Base-by-base conservation (phyloP, 345 rosid genomes). In the Citrus sp. region DNA sequence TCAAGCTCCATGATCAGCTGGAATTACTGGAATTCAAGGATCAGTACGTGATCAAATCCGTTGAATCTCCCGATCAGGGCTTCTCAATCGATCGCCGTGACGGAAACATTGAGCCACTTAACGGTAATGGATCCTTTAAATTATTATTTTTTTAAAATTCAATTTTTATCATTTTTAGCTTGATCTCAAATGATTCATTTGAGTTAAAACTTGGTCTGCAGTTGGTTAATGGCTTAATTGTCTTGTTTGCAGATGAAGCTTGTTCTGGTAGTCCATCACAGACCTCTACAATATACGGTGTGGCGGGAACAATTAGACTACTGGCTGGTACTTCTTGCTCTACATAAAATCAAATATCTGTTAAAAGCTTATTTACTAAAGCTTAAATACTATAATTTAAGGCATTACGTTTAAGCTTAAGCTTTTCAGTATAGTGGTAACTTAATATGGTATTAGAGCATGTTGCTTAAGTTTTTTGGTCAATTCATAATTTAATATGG, bases 251-350 rank as follows among this genome's bases (percentile, higher is more conserved):
- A 91, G 98, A 87, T 73, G 89, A 73, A 28, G 67, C 67, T 30
- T 70, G 73, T 85, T 78, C 88, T 24, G 92, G 67, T 40, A 80
- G 65, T 72, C 92, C 90, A 9, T 78, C 77, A 24, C 90, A 68
- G 85, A 84, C 87, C 38, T 88, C 92, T 42, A 86, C 79, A 60
- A 88, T 95, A 62, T 91, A 87, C 56, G 99, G 99, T 1, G 95
- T 95, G 12, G 98, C 86, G 49, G 99, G 97, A 79, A 90, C 94
- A 60, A 95, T 95, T 83, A 85, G 94, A 81, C 86, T 95, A 79
- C 82, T 93, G 54, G 95, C 97, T 82, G 99, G 99, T 95, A 82
- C 42, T 9, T 55, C 18, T 74, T 77, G 63, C 35, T 62, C 16
- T 27, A 24, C 35, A 58, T 78, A 35, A 72, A 22, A 18, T 61